These are phyloP conservation scores for Erysimum cheiri DNA, from an alignment of 441 rosid species.

Conservation along the genomic window DNA sequence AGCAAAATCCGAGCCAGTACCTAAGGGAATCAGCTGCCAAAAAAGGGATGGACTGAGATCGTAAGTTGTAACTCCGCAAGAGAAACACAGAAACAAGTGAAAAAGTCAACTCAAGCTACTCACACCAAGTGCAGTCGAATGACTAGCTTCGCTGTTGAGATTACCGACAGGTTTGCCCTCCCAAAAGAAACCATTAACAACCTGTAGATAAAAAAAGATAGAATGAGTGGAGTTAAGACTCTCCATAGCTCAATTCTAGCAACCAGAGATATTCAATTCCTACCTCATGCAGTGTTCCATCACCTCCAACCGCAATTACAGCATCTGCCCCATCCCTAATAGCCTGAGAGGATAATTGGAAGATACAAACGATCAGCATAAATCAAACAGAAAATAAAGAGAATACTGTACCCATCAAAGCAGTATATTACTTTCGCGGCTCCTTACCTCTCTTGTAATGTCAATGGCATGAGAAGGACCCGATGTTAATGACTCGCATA, in stretches of 20 bases:
- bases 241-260: slow-evolving; percentile 13
- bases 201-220: slow-evolving; percentile 55
- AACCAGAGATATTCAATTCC: background rate
- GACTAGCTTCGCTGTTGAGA: slow-evolving; percentile 55
- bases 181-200: slow-evolving; percentile 96
- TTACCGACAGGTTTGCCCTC: slow-evolving; percentile 69
- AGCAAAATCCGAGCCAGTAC: slow-evolving; percentile 97
- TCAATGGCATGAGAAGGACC: slow-evolving; percentile 96
- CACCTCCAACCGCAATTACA: slow-evolving; percentile 99
- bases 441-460: slow-evolving; percentile 89
- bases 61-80: slow-evolving; percentile 4
- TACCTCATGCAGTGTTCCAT: slow-evolving; percentile 98
- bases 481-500: slow-evolving; percentile 81
- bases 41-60: background rate
- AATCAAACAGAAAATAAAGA: slow-evolving; percentile 1
- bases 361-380: slow-evolving; percentile 25
- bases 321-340: slow-evolving; percentile 95
- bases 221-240: slow-evolving; percentile 8
- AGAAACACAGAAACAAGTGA: slow-evolving; percentile 21
- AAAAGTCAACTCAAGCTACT: slow-evolving; percentile 45
- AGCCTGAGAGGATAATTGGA: slow-evolving; percentile 56
- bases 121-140: slow-evolving; percentile 93
- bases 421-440: too few species aligned
- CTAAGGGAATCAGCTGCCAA: slow-evolving; percentile 86
- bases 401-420: too few species aligned